Evolutionary conservation across 1,139 yeast genomes (phyloP), one percentile per base, ranked within the genome.

Genomic region (Yamadazyma spencermartinsiae): DNA sequence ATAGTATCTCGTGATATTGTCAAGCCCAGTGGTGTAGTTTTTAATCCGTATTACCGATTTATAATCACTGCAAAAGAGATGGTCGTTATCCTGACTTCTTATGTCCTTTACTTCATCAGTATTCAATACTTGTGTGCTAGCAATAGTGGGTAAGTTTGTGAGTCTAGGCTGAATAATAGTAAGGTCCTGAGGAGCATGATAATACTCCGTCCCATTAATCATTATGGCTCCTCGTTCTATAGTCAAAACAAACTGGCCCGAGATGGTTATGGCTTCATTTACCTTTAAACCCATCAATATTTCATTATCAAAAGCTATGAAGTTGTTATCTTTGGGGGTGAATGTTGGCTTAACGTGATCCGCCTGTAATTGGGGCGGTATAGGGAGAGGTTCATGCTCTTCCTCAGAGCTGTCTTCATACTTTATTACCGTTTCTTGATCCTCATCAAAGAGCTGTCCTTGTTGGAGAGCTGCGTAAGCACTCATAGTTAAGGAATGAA

Each of bases 191-290:
- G 54, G 50, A 16, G 65, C 55, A 23, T 65, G 58, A 1, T 80
- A 63, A 44, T 71, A 72, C 49, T 74, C 77, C 11, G 68, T 63
- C 3, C 76, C 72, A 25, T 85, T 84, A 35, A 84, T 66, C 9
- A 80, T 54, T 0, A 68, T 54, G 0, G 82, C 78, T 12, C 96
- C 96, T 50, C 78, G 65, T 37, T 76, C 68, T 0, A 86, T 65
- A 5, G 63, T 61, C 17, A 86, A 36, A 6, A 48, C 53, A 49
- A 74, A 82, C 45, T 77, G 80, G 0, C 96, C 96, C 32, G 72
- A 68, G 2, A 86, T 42, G 23, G 79, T 59, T 2, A 86, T 47
- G 27, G 61, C 63, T 49, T 86, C 85, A 31, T 63, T 61, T 3
- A 54, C 52, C 35, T 62, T 63, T 15, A 82, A 58, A 0, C 79